Conservation (phyloP, 306 rosid genomes). For the Fragaria ananassa region DNA sequence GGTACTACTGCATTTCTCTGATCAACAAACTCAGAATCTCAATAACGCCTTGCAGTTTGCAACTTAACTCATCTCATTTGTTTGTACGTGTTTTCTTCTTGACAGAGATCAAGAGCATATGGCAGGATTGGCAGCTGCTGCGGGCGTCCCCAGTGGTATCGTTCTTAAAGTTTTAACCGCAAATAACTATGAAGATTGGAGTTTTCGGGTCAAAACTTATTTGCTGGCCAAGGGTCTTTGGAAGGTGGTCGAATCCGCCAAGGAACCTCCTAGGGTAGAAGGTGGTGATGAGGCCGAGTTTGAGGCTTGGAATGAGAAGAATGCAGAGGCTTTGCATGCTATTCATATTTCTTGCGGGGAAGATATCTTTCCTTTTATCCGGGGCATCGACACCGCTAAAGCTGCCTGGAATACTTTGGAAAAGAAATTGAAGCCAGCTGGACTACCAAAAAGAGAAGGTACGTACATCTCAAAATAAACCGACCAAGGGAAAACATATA, state of each 20-base stretch:
- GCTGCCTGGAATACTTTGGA: neutral
- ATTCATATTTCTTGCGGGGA: neutral
- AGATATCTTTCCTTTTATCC: neutral
- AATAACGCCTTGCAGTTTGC: neutral
- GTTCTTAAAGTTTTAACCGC: neutral
- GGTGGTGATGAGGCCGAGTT: neutral
- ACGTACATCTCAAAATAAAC: no score
- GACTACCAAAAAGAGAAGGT: no score
- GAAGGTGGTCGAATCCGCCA: neutral
- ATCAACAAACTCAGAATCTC: no score
- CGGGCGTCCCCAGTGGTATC: neutral
- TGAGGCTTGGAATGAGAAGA: neutral
- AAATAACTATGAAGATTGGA: conserved; percentile 19
- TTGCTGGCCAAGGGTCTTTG: conserved; percentile 20
- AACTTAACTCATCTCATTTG: neutral
- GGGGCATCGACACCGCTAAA: neutral
- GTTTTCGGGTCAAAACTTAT: conserved; percentile 5
- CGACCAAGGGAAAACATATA: no score
- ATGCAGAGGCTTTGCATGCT: neutral
- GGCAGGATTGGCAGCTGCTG: neutral
- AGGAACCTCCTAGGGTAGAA: neutral
- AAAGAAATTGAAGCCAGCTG: no score
- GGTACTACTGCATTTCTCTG: neutral
- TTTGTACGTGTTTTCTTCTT: neutral
- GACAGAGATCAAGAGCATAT: neutral